Percentiles rank a stretch among this genome's conserved stretches.
Conservation (phyloP, 257 asterid species). For the Solanum piurae region DNA sequence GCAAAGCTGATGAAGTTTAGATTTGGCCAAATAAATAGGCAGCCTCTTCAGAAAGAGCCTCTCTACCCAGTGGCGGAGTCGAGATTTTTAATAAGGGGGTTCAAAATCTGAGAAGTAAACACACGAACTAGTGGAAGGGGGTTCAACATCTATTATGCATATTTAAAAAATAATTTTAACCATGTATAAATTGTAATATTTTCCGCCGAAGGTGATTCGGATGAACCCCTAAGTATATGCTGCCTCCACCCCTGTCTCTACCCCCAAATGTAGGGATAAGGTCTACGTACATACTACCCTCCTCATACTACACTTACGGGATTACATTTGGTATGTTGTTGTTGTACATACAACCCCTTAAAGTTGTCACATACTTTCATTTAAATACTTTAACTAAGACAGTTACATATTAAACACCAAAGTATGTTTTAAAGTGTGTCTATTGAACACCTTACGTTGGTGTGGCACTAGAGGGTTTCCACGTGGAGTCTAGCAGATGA, state of each 20-base stretch:
- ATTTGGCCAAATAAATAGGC: neutral
- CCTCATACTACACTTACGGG: neutral
- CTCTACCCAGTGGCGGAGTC: too few relatives aligned
- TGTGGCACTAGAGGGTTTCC: neutral
- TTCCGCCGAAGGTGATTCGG: too few relatives aligned
- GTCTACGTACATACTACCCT: neutral
- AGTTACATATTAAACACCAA: neutral
- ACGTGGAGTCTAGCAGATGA: neutral
- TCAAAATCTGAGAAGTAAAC: too few relatives aligned
- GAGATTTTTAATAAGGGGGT: too few relatives aligned
- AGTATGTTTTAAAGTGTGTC: neutral
- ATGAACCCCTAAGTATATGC: too few relatives aligned
- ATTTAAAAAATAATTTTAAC: too few relatives aligned
- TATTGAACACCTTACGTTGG: neutral
- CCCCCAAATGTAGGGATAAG: neutral
- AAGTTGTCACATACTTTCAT: neutral
- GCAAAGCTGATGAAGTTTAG: neutral
- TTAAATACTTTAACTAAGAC: neutral
- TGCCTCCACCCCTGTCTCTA: too few relatives aligned
- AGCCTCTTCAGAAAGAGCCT: neutral
- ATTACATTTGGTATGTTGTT: too few relatives aligned
- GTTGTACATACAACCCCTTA: neutral
- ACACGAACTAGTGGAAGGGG: too few relatives aligned
- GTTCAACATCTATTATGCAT: too few relatives aligned
- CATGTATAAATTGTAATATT: too few relatives aligned